These are phyloP conservation scores for Combretum micranthum DNA, from an alignment of 345 rosid species.

Conservation along the genomic window DNA sequence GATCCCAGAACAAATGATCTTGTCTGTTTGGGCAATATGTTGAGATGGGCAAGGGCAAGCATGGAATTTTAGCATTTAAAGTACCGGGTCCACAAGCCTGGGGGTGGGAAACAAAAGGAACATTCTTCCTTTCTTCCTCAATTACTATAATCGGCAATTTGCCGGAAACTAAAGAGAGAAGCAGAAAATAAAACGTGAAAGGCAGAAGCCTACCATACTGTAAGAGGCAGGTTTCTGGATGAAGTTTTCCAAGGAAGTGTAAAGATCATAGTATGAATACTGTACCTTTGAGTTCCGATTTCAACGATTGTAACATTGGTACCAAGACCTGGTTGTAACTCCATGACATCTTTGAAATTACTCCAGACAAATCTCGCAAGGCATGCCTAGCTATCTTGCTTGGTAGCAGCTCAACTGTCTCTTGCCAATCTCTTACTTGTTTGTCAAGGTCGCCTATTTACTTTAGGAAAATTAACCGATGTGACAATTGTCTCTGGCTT, in stretches of 20 bases:
- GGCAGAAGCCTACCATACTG: conserved; percentile 23
- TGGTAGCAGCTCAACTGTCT: too few species aligned
- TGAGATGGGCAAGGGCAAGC: conserved; percentile 47
- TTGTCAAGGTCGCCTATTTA: too few species aligned
- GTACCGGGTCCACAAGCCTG: conserved; percentile 74
- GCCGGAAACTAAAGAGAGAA: too few species aligned
- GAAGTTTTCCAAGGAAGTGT: conserved; percentile 23
- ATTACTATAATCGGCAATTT: not conserved
- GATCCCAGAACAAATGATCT: conserved; percentile 77
- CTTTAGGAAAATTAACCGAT: too few species aligned
- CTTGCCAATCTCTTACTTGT: too few species aligned
- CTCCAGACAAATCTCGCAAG: too few species aligned
- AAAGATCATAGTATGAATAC: conserved; percentile 55
- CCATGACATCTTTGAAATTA: too few species aligned
- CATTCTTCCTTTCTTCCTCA: not conserved
- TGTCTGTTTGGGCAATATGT: conserved; percentile 51
- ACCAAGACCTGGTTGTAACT: conserved; percentile 37
- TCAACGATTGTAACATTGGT: conserved; percentile 29
- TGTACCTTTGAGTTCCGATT: conserved; percentile 29
- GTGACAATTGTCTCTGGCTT: too few species aligned
- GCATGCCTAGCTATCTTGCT: too few species aligned
- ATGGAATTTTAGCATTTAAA: conserved; percentile 42
- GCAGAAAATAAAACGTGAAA: too few species aligned
- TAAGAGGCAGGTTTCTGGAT: conserved; percentile 38
- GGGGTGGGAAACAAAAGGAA: not conserved